These are phyloP conservation scores for Dactylellina parvicollis DNA, from an alignment of 2,329 filamentous ascomycete genomes.

Conservation along the genomic window DNA sequence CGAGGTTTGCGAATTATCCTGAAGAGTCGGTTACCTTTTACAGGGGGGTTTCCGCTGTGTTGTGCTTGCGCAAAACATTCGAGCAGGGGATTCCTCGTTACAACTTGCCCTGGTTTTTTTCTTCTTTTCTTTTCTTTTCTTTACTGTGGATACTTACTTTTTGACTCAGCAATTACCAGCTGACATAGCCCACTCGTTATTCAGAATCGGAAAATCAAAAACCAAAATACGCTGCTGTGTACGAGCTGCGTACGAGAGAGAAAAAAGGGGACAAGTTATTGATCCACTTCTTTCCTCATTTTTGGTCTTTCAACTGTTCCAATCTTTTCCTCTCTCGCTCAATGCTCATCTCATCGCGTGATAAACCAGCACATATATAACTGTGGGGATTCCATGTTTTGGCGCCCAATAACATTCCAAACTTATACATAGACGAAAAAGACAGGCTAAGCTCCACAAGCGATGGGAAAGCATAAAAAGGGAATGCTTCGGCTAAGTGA, in stretches of 20 bases:
- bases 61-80: too few relatives aligned
- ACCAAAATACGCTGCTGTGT: conserved; percentile 25
- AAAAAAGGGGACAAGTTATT: neutral
- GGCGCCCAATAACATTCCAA: neutral
- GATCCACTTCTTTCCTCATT: conserved; percentile 17
- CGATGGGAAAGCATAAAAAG: neutral
- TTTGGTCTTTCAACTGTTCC: neutral
- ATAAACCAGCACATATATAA: too few relatives aligned
- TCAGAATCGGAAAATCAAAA: conserved; percentile 9
- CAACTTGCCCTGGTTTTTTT: neutral
- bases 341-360: conserved; percentile 47
- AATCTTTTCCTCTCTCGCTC: conserved; percentile 2
- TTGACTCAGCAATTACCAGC: too few relatives aligned
- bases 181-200: conserved; percentile 21
- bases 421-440: neutral
- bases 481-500: conserved; percentile 21
- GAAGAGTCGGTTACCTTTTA: too few relatives aligned
- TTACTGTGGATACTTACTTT: too few relatives aligned
- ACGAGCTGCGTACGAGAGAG: conserved; percentile 14
- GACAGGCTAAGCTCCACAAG: conserved; percentile 15
- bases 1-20: too few relatives aligned
- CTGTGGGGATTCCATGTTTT: too few relatives aligned
- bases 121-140: neutral
- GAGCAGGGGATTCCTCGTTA: neutral
- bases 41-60: too few relatives aligned